Evolutionary conservation across 805 yeast genomes (phyloP).

Genomic region (Ogataea zsoltii): DNA sequence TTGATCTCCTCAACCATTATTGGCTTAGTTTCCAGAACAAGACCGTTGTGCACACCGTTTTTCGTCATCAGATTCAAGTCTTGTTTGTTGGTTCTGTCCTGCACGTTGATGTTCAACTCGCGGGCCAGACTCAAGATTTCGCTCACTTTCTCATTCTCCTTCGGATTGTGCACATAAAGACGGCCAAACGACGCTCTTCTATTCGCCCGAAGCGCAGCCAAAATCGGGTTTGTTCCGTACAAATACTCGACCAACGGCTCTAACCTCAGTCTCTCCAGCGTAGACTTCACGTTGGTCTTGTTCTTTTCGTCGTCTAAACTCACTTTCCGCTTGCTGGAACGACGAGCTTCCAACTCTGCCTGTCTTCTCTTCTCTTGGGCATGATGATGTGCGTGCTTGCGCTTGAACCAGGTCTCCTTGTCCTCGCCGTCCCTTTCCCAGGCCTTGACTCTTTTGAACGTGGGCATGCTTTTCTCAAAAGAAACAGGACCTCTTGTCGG

Average conservation of each 20-base stretch:
- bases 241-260: slow-evolving; percentile 65
- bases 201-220: slow-evolving; percentile 62
- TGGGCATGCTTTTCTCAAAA: slow-evolving; percentile 49
- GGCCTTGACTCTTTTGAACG: slow-evolving; percentile 46
- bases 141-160: slow-evolving; percentile 29
- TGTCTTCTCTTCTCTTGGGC: slow-evolving; percentile 42
- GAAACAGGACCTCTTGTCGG: slow-evolving; percentile 11
- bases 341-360: slow-evolving; percentile 22
- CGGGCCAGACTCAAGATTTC: slow-evolving; percentile 51
- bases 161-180: slow-evolving; percentile 47
- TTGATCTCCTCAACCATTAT: slow-evolving; percentile 37
- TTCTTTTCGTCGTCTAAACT: slow-evolving; percentile 8
- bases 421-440: slow-evolving; percentile 66
- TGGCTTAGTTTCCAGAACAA: slow-evolving; percentile 67
- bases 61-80: slow-evolving; percentile 61
- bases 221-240: slow-evolving; percentile 74
- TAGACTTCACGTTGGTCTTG: slow-evolving; percentile 9
- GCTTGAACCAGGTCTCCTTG: slow-evolving; percentile 62
- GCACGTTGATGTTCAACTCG: slow-evolving; percentile 40
- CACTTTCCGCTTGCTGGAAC: neutral
- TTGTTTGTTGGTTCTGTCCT: slow-evolving; percentile 38
- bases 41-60: slow-evolving; percentile 79
- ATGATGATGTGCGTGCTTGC: slow-evolving; percentile 67
- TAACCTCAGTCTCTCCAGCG: slow-evolving; percentile 18
- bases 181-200: slow-evolving; percentile 55